Evolutionary conservation across 2,329 filamentous ascomycete species (phyloP).

Genomic region (Myotisia sp.): DNA sequence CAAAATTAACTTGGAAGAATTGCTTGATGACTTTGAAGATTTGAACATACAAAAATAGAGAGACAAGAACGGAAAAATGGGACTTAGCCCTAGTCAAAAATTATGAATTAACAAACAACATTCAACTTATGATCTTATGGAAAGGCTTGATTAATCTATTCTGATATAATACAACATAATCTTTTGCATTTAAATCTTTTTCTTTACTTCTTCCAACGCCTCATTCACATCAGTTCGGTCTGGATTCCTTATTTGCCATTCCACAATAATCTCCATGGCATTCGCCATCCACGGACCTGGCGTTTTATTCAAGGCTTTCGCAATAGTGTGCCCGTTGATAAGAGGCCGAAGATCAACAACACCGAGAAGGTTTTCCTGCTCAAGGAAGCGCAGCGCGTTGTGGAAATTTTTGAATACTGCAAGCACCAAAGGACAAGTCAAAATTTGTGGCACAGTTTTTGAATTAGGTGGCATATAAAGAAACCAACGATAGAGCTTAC

Average conservation of each 20-base stretch:
- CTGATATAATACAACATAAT: no score
- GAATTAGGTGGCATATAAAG: no score
- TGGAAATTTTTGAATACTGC: conserved; percentile 38
- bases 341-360: conserved; percentile 47
- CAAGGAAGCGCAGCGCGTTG: conserved; percentile 39
- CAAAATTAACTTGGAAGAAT: conserved; percentile 60
- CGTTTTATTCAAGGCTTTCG: conserved; percentile 48
- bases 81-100: no score
- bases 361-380: conserved; percentile 34
- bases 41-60: conserved; percentile 45
- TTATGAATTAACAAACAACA: no score
- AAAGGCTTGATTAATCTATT: no score
- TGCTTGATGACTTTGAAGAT: conserved; percentile 88
- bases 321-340: conserved; percentile 62
- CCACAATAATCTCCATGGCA: conserved; percentile 65
- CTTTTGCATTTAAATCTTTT: no score
- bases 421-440: not conserved
- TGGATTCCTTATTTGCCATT: conserved; percentile 80
- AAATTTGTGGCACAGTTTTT: not conserved
- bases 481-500: conserved; percentile 17
- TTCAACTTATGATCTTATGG: no score
- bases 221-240: conserved; percentile 43
- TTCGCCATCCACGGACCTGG: conserved; percentile 70
- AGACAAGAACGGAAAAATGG: not conserved
- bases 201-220: conserved; percentile 36